Evolutionary conservation across 257 asterid genomes (phyloP).

Genomic region (Salvia rosmarinus): DNA sequence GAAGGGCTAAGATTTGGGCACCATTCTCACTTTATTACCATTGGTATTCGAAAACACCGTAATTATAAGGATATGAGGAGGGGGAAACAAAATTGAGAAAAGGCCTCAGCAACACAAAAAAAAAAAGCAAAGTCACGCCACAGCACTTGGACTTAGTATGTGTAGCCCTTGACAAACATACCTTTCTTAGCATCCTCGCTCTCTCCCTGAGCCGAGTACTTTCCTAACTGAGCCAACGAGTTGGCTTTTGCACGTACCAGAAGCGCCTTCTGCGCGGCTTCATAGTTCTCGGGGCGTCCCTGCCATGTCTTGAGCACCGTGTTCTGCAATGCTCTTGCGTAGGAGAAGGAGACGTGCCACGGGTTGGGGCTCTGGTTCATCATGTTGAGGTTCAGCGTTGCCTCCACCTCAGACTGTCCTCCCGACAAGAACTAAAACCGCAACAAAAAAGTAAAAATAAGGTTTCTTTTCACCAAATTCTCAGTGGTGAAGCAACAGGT

Average conservation of each 20-base stretch:
- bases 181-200: slow-evolving; percentile 88
- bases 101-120: not conserved
- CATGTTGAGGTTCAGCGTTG: slow-evolving; percentile 74
- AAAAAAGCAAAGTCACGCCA: not conserved
- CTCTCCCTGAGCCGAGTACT: slow-evolving; percentile 81
- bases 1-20: slow-evolving; percentile 1
- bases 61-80: not conserved
- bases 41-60: not conserved
- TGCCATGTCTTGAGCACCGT: slow-evolving; percentile 87
- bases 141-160: slow-evolving; percentile 49
- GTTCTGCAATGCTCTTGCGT: slow-evolving; percentile 90
- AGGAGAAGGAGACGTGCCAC: slow-evolving; percentile 93
- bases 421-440: slow-evolving; percentile 77
- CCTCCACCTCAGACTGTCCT: slow-evolving; percentile 91
- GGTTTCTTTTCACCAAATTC: not conserved
- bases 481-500: not conserved
- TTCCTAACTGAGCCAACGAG: slow-evolving; percentile 88
- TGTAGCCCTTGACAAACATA: slow-evolving; percentile 91
- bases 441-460: slow-evolving; percentile 3
- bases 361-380: slow-evolving; percentile 94
- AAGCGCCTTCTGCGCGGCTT: slow-evolving; percentile 80
- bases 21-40: slow-evolving; percentile 19
- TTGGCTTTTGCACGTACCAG: slow-evolving; percentile 90
- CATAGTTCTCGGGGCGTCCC: slow-evolving; percentile 80
- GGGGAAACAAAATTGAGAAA: not conserved